Conservation (phyloP, 2,329 filamentous ascomycete species). For the Tolypocladium capitatum region DNA sequence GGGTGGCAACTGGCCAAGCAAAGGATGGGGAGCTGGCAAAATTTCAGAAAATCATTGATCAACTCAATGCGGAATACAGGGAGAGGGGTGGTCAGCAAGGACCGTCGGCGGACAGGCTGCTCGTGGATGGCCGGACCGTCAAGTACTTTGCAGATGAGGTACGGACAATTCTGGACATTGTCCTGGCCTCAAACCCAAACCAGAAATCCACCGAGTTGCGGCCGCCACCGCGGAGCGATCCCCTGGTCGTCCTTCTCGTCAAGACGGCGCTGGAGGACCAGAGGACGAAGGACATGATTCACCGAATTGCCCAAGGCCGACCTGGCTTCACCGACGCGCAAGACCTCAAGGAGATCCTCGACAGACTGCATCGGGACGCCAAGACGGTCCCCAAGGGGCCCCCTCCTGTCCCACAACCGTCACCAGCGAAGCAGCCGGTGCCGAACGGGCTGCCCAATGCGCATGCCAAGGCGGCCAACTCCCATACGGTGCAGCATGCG, state of each 20-base stretch:
- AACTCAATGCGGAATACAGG: slow-evolving; percentile 51
- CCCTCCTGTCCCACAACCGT: slow-evolving; percentile 12
- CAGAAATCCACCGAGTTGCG: slow-evolving; percentile 40
- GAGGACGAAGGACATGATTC: slow-evolving; percentile 35
- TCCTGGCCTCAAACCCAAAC: slow-evolving; percentile 43
- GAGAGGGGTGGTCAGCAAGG: slow-evolving; percentile 36
- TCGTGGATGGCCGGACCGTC: slow-evolving; percentile 42
- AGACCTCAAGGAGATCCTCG: slow-evolving; percentile 39
- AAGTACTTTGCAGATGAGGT: slow-evolving; percentile 49
- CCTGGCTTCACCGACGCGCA: slow-evolving; percentile 38
- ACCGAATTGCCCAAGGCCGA: slow-evolving; percentile 37
- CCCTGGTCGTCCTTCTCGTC: slow-evolving; percentile 41
- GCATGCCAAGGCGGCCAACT: slow-evolving; percentile 9
- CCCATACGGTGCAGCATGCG: slow-evolving; percentile 8
- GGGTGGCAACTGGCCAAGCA: slow-evolving; percentile 64
- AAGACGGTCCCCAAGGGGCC: slow-evolving; percentile 20
- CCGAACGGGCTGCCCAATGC: slow-evolving; percentile 21
- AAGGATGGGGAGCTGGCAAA: slow-evolving; percentile 56
- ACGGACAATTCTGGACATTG: slow-evolving; percentile 42
- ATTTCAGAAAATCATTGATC: slow-evolving; percentile 71
- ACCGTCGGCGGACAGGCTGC: slow-evolving; percentile 39
- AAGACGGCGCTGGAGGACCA: slow-evolving; percentile 42
- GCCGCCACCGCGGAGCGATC: slow-evolving; percentile 40
- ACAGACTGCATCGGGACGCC: slow-evolving; percentile 30
- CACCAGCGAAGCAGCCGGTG: slow-evolving; percentile 14